Evolutionary conservation across 2,329 filamentous ascomycete species (phyloP).

Genomic region (Eurotiales sp.): DNA sequence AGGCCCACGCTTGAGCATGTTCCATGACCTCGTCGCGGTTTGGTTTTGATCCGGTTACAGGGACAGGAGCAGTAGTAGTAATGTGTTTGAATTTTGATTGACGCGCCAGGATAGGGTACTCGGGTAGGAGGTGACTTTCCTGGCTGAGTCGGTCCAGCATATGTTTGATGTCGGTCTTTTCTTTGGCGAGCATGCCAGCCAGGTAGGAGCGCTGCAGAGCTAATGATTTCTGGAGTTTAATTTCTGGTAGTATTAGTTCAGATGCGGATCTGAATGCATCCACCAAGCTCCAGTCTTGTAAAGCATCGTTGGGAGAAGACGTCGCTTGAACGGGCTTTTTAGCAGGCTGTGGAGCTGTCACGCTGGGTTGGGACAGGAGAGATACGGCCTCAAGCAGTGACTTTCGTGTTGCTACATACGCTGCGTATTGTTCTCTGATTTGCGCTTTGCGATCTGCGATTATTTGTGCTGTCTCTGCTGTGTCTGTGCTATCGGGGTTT

Average conservation of each 20-base stretch:
- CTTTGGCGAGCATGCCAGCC: constrained; percentile 34
- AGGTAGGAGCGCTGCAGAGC: constrained; percentile 37
- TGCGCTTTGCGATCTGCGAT: constrained; percentile 30
- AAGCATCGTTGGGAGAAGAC: not conserved
- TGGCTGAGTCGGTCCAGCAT: constrained; percentile 38
- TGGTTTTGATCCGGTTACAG: constrained; percentile 15
- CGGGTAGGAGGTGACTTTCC: constrained; percentile 41
- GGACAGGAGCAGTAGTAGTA: constrained; percentile 20
- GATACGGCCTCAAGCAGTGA: constrained; percentile 33
- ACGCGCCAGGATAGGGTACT: constrained; percentile 35
- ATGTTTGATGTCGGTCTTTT: constrained; percentile 33
- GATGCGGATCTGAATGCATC: constrained; percentile 31
- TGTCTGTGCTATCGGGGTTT: constrained; percentile 25
- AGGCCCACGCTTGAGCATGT: constrained; percentile 38
- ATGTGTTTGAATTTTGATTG: constrained; percentile 36
- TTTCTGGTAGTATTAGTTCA: constrained; percentile 31
- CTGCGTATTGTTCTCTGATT: constrained; percentile 33
- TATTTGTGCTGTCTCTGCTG: constrained; percentile 26
- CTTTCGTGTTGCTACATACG: constrained; percentile 35
- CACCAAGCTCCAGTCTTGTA: constrained; percentile 21
- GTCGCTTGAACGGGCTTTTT: constrained; percentile 19
- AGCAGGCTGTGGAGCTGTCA: constrained; percentile 13
- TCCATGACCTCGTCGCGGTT: constrained; percentile 30
- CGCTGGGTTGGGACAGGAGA: constrained; percentile 30
- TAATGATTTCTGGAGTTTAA: constrained; percentile 34